phyloP scores from a whole-genome alignment of 2,329 filamentous ascomycete species.

The Fusarium musae region DNA sequence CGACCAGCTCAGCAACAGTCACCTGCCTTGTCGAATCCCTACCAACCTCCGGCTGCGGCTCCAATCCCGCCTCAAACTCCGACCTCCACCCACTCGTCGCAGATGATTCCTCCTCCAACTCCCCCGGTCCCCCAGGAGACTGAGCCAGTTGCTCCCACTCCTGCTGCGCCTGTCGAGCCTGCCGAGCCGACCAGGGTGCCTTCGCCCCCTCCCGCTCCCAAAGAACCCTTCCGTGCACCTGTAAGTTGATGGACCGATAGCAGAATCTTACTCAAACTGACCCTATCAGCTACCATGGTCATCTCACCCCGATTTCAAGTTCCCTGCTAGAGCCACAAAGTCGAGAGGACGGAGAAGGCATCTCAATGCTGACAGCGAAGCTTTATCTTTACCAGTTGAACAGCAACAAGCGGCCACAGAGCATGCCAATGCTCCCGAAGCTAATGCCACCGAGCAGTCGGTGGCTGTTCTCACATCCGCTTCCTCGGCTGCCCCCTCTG shows the following conservation, averaged over 20 bases:
- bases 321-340: constrained; percentile 56
- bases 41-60: constrained; percentile 63
- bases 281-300: constrained; percentile 65
- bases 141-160: constrained; percentile 45
- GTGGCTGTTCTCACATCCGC: constrained; percentile 26
- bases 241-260: constrained; percentile 50
- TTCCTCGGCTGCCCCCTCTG: constrained; percentile 28
- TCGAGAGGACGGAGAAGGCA: constrained; percentile 57
- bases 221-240: constrained; percentile 58
- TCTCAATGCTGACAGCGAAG: constrained; percentile 50
- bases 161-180: constrained; percentile 41
- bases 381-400: constrained; percentile 57
- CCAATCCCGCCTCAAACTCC: constrained; percentile 62
- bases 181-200: constrained; percentile 39
- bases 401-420: constrained; percentile 51
- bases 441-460: constrained; percentile 27
- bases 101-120: constrained; percentile 56
- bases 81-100: constrained; percentile 63
- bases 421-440: constrained; percentile 34
- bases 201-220: constrained; percentile 39
- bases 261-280: not conserved
- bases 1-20: constrained; percentile 58
- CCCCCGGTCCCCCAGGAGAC: constrained; percentile 58
- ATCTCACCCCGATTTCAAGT: constrained; percentile 62
- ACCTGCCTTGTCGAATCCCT: constrained; percentile 65